A percentile compares a stretch with the other conserved stretches of the same genome.
Evolutionary conservation across 2,329 filamentous ascomycete genomes (phyloP).

Genomic region (Kalaharituber pfeilii): DNA sequence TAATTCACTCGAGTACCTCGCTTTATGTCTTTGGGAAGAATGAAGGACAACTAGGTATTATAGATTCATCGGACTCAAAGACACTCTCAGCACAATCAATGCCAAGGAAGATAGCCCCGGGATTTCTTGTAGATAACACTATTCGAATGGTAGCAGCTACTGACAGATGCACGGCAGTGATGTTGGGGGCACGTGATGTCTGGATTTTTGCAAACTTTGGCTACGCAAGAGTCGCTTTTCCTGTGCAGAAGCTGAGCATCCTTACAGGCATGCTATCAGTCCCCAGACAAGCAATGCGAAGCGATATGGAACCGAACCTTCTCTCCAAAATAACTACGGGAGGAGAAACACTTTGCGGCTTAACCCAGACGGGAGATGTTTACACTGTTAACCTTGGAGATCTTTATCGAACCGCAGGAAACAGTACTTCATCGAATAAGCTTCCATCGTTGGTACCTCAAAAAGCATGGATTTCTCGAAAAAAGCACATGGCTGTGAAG

Average conservation of each 20-base stretch:
- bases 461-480: slow-evolving; percentile 76
- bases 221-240: slow-evolving; percentile 78
- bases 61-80: slow-evolving; percentile 73
- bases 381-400: slow-evolving; percentile 49
- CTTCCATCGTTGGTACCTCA: slow-evolving; percentile 55
- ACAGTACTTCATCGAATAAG: slow-evolving; percentile 31
- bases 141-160: slow-evolving; percentile 75
- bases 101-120: slow-evolving; percentile 75
- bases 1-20: slow-evolving; percentile 62
- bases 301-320: slow-evolving; percentile 2
- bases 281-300: slow-evolving; percentile 42
- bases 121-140: slow-evolving; percentile 49
- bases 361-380: slow-evolving; percentile 69
- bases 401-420: slow-evolving; percentile 9
- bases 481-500: slow-evolving; percentile 62
- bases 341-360: slow-evolving; percentile 77
- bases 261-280: slow-evolving; percentile 35
- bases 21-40: slow-evolving; percentile 94
- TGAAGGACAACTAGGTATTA: slow-evolving; percentile 77
- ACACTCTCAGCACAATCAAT: slow-evolving; percentile 69
- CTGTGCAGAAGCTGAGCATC: slow-evolving; percentile 41
- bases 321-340: slow-evolving; percentile 47
- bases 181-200: slow-evolving; percentile 74
- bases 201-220: slow-evolving; percentile 93
- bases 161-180: slow-evolving; percentile 68